These are phyloP conservation scores for Phytophthora pistaciae DNA, from an alignment of 352 stramenopile genomes.

Conservation along the genomic window DNA sequence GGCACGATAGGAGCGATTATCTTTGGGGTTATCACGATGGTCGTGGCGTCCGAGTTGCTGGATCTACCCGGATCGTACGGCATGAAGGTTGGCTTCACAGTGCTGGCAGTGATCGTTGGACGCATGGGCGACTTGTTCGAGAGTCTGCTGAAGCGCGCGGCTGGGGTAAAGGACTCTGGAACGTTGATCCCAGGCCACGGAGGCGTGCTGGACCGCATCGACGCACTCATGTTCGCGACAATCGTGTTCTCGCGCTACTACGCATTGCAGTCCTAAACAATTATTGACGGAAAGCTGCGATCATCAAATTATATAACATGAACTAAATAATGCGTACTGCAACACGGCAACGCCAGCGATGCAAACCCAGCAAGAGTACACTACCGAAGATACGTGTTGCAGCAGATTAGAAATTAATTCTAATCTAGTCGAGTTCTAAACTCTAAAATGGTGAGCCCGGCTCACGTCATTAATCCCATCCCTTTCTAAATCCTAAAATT, in stretches of 20 bases:
- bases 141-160: constrained; percentile 95
- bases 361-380: no score
- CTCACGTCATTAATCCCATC: background rate
- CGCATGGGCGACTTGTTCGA: constrained; percentile 96
- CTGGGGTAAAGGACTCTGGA: constrained; percentile 95
- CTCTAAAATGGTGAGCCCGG: background rate
- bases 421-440: background rate
- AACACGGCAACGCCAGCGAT: no score
- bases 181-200: constrained; percentile 95
- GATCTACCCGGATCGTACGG: constrained; percentile 77
- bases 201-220: constrained; percentile 95
- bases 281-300: background rate
- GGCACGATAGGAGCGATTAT: constrained; percentile 89
- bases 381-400: no score
- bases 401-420: no score
- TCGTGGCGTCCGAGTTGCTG: constrained; percentile 70
- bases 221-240: constrained; percentile 93
- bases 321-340: background rate
- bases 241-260: constrained; percentile 70
- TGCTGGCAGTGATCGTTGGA: constrained; percentile 93
- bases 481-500: background rate
- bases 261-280: constrained; percentile 30
- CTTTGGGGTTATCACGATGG: constrained; percentile 84
- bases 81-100: constrained; percentile 81
- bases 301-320: background rate